Evolutionary conservation across 805 yeast genomes (phyloP).

Genomic region (Candida sithepensis): DNA sequence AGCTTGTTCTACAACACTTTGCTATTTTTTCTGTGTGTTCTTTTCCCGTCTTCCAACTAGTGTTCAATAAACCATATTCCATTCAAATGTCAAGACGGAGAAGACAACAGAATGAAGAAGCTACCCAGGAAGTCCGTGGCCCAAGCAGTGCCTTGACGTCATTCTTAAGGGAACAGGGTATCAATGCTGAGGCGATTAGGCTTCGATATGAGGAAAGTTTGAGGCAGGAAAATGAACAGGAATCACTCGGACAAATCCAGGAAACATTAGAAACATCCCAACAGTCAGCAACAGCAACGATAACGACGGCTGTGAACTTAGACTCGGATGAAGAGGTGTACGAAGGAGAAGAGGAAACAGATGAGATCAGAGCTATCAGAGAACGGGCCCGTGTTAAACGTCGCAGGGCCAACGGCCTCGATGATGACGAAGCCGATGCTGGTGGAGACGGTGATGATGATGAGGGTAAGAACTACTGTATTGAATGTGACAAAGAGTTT

Average conservation of each 20-base stretch:
- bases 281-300: constrained; percentile 13
- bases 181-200: constrained; percentile 75
- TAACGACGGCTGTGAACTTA: constrained; percentile 25
- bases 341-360: constrained; percentile 27
- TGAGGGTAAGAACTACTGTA: constrained; percentile 49
- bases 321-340: constrained; percentile 33
- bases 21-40: too few relatives aligned
- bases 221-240: constrained; percentile 27
- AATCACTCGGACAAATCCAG: constrained; percentile 7
- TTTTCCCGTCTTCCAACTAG: too few relatives aligned
- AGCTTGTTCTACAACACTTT: too few relatives aligned
- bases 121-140: constrained; percentile 34
- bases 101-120: constrained; percentile 8
- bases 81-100: constrained; percentile 22
- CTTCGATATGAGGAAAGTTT: constrained; percentile 31
- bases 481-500: constrained; percentile 58
- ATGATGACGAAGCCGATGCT: constrained; percentile 29
- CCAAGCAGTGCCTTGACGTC: constrained; percentile 90
- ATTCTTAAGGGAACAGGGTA: constrained; percentile 84
- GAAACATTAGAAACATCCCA: background rate
- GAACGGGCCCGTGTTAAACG: constrained; percentile 30
- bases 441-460: constrained; percentile 38
- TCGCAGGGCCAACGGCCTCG: constrained; percentile 31
- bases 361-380: constrained; percentile 16
- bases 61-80: background rate